These are phyloP conservation scores for Gliomastix tumulicola DNA, from an alignment of 2,329 filamentous ascomycete genomes.

Conservation along the genomic window DNA sequence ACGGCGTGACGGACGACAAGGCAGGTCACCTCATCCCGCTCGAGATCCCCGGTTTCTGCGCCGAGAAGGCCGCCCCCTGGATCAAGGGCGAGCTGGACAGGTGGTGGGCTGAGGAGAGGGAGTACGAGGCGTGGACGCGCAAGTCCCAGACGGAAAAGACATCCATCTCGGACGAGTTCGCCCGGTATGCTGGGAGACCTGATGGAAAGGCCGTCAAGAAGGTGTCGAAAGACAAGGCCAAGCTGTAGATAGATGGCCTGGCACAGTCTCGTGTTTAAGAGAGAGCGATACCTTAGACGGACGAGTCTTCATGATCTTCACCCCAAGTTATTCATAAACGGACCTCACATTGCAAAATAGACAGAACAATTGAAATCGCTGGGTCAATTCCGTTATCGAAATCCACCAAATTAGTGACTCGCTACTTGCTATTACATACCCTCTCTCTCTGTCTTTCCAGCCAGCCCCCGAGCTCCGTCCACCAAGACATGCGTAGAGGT, in stretches of 20 bases:
- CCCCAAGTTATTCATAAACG: too few species aligned
- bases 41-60: conserved; percentile 65
- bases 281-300: background rate
- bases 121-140: conserved; percentile 48
- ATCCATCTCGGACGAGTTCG: conserved; percentile 41
- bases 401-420: too few species aligned
- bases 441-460: too few species aligned
- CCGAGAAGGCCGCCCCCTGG: conserved; percentile 51
- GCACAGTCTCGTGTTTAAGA: too few species aligned
- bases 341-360: too few species aligned
- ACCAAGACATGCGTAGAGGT: too few species aligned
- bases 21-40: conserved; percentile 79
- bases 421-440: too few species aligned
- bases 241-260: conserved; percentile 12
- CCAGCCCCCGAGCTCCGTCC: too few species aligned
- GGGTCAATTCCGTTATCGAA: too few species aligned
- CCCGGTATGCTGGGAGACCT: conserved; percentile 39
- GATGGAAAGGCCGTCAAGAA: background rate
- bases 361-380: too few species aligned
- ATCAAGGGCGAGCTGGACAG: conserved; percentile 46
- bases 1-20: conserved; percentile 54
- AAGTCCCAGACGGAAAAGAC: conserved; percentile 45
- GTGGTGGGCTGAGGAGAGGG: conserved; percentile 50
- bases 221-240: conserved; percentile 10
- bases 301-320: too few species aligned